Evolutionary conservation across 2,329 filamentous ascomycete species (phyloP), one percentile per base, ranked within the genome.

Genomic region (Fusarium sp.): DNA sequence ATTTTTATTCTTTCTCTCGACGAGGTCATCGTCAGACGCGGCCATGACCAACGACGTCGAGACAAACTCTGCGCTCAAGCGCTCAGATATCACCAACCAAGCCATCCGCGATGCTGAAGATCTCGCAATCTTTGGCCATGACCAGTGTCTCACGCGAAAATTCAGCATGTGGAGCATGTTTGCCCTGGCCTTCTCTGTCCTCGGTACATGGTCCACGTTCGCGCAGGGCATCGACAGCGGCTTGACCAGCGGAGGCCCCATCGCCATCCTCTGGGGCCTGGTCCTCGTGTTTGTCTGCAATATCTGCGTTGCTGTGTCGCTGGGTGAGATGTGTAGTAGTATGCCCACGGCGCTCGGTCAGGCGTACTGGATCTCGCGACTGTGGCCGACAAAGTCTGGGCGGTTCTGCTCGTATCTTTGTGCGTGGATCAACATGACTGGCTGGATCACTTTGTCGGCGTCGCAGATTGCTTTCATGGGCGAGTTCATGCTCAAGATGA

Each of bases 331-430:
- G 48, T 85, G 84, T 74, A 89, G 86, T 69, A 85, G 84, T 69
- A 89, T 90, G 87, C 88, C 88, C 8, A 90, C 88, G 0, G 88
- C 88, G 0, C 80, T 90, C 5, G 88, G 88, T 1, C 88, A 90
- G 78, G 88, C 87, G 0, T 89, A 87, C 77, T 90, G 88, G 87
- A 79, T 82, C 60, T 79, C 80, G 31, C 78, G 78, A 4, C 75
- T 82, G 35, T 81, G 78, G 75, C 74, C 56, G 79, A 83, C 82
- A 52, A 78, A 63, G 73, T 75, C 19, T 2, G 88, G 87, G 4
- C 83, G 87, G 4, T 87, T 88, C 66, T 74, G 79, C 8, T 87
- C 86, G 3, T 90, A 89, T 73, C 83, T 89, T 79, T 88, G 86
- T 70, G 88, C 87, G 5, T 89, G 87, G 86, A 87, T 89, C 74